These are phyloP conservation scores for Podaxis pistillaris DNA, from an alignment of 768 basidiomycete species.

Conservation along the genomic window DNA sequence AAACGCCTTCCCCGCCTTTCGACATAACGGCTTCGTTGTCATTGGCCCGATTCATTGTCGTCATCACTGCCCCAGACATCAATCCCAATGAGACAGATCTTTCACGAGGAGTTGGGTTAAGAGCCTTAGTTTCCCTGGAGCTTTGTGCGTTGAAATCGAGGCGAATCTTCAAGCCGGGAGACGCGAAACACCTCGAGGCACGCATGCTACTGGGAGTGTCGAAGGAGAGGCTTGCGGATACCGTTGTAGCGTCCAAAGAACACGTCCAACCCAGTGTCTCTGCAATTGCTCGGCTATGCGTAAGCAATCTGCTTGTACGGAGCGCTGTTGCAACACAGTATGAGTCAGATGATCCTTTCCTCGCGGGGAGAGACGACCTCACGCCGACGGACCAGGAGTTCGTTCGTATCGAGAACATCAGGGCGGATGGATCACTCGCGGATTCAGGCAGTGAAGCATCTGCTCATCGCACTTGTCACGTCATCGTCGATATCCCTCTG, in stretches of 20 bases:
- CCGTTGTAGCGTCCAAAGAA: constrained; percentile 38
- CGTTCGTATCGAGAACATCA: constrained; percentile 35
- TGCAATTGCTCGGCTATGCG: constrained; percentile 39
- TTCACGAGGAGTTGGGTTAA: constrained; percentile 66
- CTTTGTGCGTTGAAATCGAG: constrained; percentile 50
- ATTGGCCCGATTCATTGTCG: constrained; percentile 59
- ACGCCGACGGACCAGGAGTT: constrained; percentile 42
- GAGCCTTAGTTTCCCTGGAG: constrained; percentile 50
- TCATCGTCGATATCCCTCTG: constrained; percentile 50
- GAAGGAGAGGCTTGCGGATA: constrained; percentile 47
- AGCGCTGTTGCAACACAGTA: constrained; percentile 65
- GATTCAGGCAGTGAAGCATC: constrained; percentile 19
- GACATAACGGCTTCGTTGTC: constrained; percentile 59
- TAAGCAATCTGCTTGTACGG: constrained; percentile 53
- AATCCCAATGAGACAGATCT: constrained; percentile 70
- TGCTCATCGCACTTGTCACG: constrained; percentile 40
- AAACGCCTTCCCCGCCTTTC: constrained; percentile 37
- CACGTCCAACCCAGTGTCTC: constrained; percentile 32
- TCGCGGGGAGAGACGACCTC: constrained; percentile 52
- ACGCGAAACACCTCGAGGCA: constrained; percentile 36
- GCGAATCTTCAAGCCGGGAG: constrained; percentile 36
- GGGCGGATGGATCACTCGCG: constrained; percentile 27
- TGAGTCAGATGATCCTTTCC: constrained; percentile 64
- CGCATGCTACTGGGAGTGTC: constrained; percentile 57
- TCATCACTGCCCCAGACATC: constrained; percentile 77